Evolutionary conservation across 768 basidiomycete species (phyloP).

Genomic region (Mycena belliarum): DNA sequence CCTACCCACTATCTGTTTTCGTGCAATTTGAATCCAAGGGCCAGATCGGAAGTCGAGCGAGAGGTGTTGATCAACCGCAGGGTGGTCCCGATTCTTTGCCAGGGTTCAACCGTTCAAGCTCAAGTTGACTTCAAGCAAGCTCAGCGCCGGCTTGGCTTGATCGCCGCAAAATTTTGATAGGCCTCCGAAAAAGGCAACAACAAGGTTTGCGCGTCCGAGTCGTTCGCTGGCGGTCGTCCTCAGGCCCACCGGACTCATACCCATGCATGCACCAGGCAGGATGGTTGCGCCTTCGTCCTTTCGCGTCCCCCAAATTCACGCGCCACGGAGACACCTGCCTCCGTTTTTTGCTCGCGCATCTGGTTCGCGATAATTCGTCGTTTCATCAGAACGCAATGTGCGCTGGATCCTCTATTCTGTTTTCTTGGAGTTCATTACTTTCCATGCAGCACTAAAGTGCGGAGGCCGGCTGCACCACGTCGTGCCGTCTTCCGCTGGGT

Average conservation of each 20-base stretch:
- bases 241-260: slow-evolving; percentile 21
- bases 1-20: neutral
- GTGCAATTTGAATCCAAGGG: slow-evolving; percentile 8
- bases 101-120: too few relatives aligned
- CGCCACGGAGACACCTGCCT: neutral
- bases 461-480: neutral
- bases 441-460: neutral
- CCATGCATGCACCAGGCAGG: slow-evolving; percentile 55
- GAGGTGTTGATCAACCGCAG: neutral
- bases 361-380: slow-evolving; percentile 16
- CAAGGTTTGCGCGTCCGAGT: too few relatives aligned
- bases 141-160: too few relatives aligned
- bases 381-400: slow-evolving; percentile 3
- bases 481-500: too few relatives aligned
- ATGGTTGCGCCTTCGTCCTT: slow-evolving; percentile 32
- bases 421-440: neutral
- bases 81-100: too few relatives aligned
- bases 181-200: neutral
- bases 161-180: too few relatives aligned
- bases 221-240: slow-evolving; percentile 6
- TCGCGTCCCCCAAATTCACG: slow-evolving; percentile 9
- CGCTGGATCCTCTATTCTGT: neutral
- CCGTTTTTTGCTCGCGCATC: slow-evolving; percentile 1
- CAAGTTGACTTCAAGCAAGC: too few relatives aligned
- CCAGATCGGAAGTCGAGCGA: neutral